Percentiles rank a stretch among this genome's conserved stretches.
Evolutionary conservation across 2,329 filamentous ascomycete species (phyloP).

Genomic region (Aureobasidium subglaciale): DNA sequence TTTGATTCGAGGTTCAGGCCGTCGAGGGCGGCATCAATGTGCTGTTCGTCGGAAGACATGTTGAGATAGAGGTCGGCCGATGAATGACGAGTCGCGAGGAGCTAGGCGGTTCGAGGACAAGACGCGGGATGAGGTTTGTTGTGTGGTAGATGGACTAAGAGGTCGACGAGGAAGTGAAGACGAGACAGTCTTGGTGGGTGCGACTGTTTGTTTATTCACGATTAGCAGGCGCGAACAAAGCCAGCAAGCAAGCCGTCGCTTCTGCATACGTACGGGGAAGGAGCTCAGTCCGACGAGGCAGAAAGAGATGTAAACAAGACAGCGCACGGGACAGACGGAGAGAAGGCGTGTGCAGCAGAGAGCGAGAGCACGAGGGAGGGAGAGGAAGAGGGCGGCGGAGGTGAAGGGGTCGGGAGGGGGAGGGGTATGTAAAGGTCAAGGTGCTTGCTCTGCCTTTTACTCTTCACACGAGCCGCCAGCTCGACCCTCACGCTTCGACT

Average conservation of each 20-base stretch:
- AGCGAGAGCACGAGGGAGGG: too few species aligned
- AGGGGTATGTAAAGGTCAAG: too few species aligned
- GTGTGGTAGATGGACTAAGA: neutral
- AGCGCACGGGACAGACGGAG: too few species aligned
- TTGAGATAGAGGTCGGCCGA: constrained; percentile 17
- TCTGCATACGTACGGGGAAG: neutral
- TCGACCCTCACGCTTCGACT: too few species aligned
- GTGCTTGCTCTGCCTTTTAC: too few species aligned
- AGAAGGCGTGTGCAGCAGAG: too few species aligned
- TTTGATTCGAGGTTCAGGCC: constrained; percentile 30
- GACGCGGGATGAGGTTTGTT: neutral
- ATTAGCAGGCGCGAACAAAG: neutral
- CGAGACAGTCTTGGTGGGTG: neutral
- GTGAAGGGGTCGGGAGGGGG: too few species aligned
- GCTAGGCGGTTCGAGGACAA: constrained; percentile 8
- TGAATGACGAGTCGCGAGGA: constrained; percentile 12
- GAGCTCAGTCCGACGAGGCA: too few species aligned
- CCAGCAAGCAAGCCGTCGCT: too few species aligned
- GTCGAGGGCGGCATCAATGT: constrained; percentile 33
- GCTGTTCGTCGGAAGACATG: constrained; percentile 37
- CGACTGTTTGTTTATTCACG: neutral
- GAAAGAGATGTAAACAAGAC: too few species aligned
- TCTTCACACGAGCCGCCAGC: too few species aligned
- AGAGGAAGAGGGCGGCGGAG: too few species aligned
- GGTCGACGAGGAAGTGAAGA: neutral